Base-by-base conservation (phyloP, 495 filamentous ascomycete genomes). In the Hyaloscypha bicolor region DNA sequence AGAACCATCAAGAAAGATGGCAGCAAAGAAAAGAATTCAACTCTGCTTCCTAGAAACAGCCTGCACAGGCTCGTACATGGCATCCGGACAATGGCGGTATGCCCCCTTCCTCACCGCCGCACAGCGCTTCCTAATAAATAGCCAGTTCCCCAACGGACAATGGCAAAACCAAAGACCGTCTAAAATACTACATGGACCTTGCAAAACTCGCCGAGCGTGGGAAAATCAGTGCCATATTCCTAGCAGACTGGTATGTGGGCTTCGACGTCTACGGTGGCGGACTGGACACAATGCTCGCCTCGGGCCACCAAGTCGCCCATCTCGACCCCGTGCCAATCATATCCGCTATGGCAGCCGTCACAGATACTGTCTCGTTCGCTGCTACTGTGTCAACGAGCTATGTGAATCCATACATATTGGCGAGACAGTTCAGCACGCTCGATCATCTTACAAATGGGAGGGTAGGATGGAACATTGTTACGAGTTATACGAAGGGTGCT, bases 401-500 rank as follows among this genome's bases (percentile, higher is more conserved):
- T 59, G 56, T 59, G 31, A 35, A 30, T 31, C 59, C 59, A 6
- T 62, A 45, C 29, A 39, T 39, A 19, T 48, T 62, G 21, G 30
- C 59, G 16, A 62, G 59, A 22, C 22, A 25, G 21, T 62, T n/a
- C 3, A 31, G 22, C 16, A 62, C 59, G 21, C n/a, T 62, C n/a
- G 59, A 62, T n/a, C 35, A 62, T 62, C 29, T 62, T 6, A 31
- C 35, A 19, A 22, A 62, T 6, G 59, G 59, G n/a, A 39, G 59
- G 3, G 73, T 89, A 45, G 87, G 83, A 0, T 89, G 86, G 87
- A 90, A 37, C 3, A 53, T 53, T 53, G 51, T 53, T n/a, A 53
- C 51, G 51, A 53, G 51, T n/a, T 3, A 37, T 12, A 37, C 35
- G 35, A 37, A 37, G 35, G 35, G 35, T 3, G 35, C 35, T 37